Evolutionary conservation across 1,139 yeast genomes (phyloP).

Genomic region (Chernovozyma aurita): DNA sequence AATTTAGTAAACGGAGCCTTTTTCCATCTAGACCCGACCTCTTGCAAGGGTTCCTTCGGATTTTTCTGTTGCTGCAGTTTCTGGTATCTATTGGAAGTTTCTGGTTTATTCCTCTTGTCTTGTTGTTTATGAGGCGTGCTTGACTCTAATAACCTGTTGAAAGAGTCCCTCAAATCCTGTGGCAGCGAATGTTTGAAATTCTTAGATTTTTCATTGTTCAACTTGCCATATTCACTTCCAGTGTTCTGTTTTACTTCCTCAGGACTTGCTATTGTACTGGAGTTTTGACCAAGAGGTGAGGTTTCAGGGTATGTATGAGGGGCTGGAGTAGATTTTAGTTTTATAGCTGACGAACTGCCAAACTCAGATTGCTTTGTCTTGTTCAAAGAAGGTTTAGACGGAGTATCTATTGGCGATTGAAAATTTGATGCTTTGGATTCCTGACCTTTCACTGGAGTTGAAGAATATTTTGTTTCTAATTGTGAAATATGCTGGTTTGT

Average conservation of each 20-base stretch:
- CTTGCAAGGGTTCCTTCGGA: slow-evolving; percentile 6
- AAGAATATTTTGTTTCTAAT: too few relatives aligned
- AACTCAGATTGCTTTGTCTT: neutral
- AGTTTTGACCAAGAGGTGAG: slow-evolving; percentile 6
- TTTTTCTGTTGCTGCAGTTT: neutral
- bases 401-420: neutral
- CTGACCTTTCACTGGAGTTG: too few relatives aligned
- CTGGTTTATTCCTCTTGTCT: slow-evolving; percentile 2
- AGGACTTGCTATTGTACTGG: neutral
- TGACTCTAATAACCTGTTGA: slow-evolving; percentile 13
- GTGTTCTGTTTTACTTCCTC: neutral
- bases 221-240: neutral
- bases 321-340: neutral
- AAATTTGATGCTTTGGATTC: too few relatives aligned
- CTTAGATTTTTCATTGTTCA: neutral
- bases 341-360: neutral
- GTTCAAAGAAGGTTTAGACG: neutral
- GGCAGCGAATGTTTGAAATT: neutral
- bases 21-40: slow-evolving; percentile 13
- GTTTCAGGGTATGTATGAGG: slow-evolving; percentile 4
- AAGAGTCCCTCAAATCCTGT: slow-evolving; percentile 9
- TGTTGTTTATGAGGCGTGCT: slow-evolving; percentile 20
- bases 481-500: too few relatives aligned
- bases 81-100: too few relatives aligned
- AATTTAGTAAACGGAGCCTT: slow-evolving; percentile 19